Evolutionary conservation across 495 filamentous ascomycete species (phyloP), one percentile per base, ranked within the genome.

Genomic region (Podospora conica): DNA sequence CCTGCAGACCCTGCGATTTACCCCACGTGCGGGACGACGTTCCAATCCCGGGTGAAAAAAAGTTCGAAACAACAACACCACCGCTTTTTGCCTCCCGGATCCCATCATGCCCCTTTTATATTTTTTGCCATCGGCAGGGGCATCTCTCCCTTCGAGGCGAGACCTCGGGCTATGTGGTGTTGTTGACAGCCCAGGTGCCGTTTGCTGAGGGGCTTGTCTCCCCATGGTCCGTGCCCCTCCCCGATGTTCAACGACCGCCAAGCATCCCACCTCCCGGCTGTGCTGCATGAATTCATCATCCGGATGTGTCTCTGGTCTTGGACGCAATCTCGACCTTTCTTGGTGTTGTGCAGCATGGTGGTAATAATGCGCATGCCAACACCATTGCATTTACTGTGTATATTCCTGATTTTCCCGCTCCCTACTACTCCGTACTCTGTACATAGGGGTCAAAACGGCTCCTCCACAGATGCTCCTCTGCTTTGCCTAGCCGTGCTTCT

Each of bases 11-110:
- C 58, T 27, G 18, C 9, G 58, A 21, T 21, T 18, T 48, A 53
- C 29, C 59, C 59, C 59, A 61, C 59, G 59, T 61, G n/a, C 28
- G 33, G 59, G 25, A 22, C 22, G 21, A 59, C 18, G 57, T 48
- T 48, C 40, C 57, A 29, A 59, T 18, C 23, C 40, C 33, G n/a
- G 31, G 22, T 21, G 22, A 48, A 21, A n/a, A 24, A 29, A 29
- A 20, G 27, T 24, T n/a, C n/a, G 25, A 59, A 21, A 9, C 25
- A 7, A 59, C 57, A n/a, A 25, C 57, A 40, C 6, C 33, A 40
- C 33, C 33, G 18, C 33, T 15, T 18, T 48, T n/a, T 8, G 15
- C 18, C 15, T n/a, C 40, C 40, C 18, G 6, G n/a, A 48, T 48
- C 40, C 40, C 40, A 48, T 48, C 40, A 48, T 48, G 40, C 33